Percentiles rank a stretch among this genome's conserved stretches.
These are phyloP conservation scores for Halophytophthora batemanensis DNA, from an alignment of 352 stramenopile species.

Conservation along the genomic window DNA sequence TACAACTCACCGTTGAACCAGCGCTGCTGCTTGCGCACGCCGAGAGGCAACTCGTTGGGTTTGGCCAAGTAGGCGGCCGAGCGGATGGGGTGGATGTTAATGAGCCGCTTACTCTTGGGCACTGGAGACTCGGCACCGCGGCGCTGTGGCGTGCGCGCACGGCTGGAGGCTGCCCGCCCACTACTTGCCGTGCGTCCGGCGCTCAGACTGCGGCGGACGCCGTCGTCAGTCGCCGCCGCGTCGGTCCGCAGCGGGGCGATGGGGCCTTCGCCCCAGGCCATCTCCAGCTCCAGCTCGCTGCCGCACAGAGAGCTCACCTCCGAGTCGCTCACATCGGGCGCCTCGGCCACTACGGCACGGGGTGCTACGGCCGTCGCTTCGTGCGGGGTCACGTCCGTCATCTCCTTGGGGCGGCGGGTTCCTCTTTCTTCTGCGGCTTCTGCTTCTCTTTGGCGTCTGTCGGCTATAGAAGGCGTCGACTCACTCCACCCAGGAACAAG, in stretches of 20 bases:
- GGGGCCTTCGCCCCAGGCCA: constrained; percentile 72
- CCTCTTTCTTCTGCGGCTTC: not conserved
- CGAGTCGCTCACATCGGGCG: constrained; percentile 49
- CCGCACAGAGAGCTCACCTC: constrained; percentile 70
- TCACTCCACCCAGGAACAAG: too few species aligned
- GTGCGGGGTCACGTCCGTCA: too few species aligned
- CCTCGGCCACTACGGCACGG: constrained; percentile 1
- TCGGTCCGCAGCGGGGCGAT: constrained; percentile 62
- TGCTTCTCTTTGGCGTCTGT: constrained; percentile 1
- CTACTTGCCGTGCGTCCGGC: constrained; percentile 49
- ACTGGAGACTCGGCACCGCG: constrained; percentile 50
- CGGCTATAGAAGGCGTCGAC: too few species aligned
- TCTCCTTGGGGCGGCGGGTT: not conserved
- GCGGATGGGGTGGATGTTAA: constrained; percentile 78
- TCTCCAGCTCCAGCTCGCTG: constrained; percentile 73
- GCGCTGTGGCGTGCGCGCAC: constrained; percentile 65
- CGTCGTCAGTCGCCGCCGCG: constrained; percentile 4
- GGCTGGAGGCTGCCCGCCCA: constrained; percentile 49
- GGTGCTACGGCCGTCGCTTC: too few species aligned
- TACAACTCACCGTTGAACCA: constrained; percentile 68
- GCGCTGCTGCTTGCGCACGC: constrained; percentile 74
- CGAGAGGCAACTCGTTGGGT: constrained; percentile 65
- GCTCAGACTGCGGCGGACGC: constrained; percentile 14
- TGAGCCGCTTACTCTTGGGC: constrained; percentile 62
- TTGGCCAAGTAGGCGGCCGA: constrained; percentile 61